phyloP scores from a whole-genome alignment of 495 filamentous ascomycete genomes.

The Penicillium silybi region DNA sequence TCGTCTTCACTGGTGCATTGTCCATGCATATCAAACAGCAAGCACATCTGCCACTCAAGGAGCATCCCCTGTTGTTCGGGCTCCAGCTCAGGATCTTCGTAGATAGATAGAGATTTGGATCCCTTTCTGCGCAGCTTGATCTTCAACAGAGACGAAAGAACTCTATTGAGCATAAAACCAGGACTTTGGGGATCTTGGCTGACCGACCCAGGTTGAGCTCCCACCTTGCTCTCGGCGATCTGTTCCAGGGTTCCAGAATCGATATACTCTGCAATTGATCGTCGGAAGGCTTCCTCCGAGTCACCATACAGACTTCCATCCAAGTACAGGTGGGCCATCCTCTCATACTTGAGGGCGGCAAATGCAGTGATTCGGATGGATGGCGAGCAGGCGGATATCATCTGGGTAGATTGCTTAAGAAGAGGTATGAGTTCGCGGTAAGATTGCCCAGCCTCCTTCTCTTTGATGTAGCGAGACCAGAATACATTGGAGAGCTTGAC shows the following conservation, averaged over 20 bases:
- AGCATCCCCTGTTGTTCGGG: conserved; percentile 40
- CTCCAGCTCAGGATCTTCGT: conserved; percentile 39
- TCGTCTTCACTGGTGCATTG: conserved; percentile 26
- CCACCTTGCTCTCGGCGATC: conserved; percentile 26
- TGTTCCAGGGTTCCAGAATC: conserved; percentile 37
- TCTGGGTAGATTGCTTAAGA: conserved; percentile 46
- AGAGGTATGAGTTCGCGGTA: conserved; percentile 36
- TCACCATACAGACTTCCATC: conserved; percentile 32
- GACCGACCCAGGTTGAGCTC: conserved; percentile 18
- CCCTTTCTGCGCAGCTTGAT: conserved; percentile 35
- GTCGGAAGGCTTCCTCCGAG: conserved; percentile 37
- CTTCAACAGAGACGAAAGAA: conserved; percentile 44
- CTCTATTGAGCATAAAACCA: conserved; percentile 44
- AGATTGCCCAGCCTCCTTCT: conserved; percentile 38
- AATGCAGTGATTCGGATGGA: conserved; percentile 45
- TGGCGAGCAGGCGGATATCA: conserved; percentile 36
- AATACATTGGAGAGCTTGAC: conserved; percentile 73
- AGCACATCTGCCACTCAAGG: conserved; percentile 54
- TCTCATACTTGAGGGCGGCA: conserved; percentile 52
- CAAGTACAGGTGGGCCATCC: conserved; percentile 45
- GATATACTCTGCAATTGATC: conserved; percentile 47
- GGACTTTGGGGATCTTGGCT: conserved; percentile 34
- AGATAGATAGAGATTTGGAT: conserved; percentile 25
- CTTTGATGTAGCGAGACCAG: conserved; percentile 59
- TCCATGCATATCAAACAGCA: conserved; percentile 32